Evolutionary conservation across 2,329 filamentous ascomycete species (phyloP), one percentile per base, ranked within the genome.

Genomic region (Dactylellina drechsleri): DNA sequence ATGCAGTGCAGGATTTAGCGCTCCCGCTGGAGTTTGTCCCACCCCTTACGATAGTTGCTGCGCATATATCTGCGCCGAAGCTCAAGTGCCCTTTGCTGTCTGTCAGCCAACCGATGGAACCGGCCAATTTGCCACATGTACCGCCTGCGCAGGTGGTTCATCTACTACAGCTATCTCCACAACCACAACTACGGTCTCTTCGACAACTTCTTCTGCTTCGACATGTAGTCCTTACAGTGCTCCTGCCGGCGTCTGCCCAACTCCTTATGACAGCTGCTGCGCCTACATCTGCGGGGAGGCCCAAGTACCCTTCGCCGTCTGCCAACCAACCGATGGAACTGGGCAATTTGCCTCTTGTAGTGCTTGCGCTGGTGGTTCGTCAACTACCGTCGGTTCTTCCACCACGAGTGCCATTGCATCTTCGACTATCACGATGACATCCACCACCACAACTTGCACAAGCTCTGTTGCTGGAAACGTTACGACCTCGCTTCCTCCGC

Each of bases 251-350:
- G 68, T 57, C 18, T 73, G 68, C 31, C 68, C 68, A 13, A 73
- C 68, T 18, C 10, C 49, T 26, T 73, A 73, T 41, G 68, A 73
- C 20, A 40, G 36, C 49, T 73, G 68, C 28, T 73, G 68, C 12
- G 62, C 61, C 18, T 73, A 23, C 36, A 54, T 73, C 31, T 73
- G 68, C 41, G 61, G 16, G 8, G 68, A 73, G 23, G 68, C 68
- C 16, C 68, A 73, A 60, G 68, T 73, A 2, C 68, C 68, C 3
- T 73, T 66, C 56, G 28, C 13, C 3, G 49, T 73, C 49, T 73
- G 68, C 50, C 68, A 66, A 47, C 54, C 54, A 6, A 73, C 56
- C 6, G 61, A 66, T 20, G 61, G 56, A 18, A 66, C 56, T 28
- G 61, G 56, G 13, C 26, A 65, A 49, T 72, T 66, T 20, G 68